Base-by-base conservation (phyloP, 1,284 basidiomycete genomes). In the Ganoderma sinense region DNA sequence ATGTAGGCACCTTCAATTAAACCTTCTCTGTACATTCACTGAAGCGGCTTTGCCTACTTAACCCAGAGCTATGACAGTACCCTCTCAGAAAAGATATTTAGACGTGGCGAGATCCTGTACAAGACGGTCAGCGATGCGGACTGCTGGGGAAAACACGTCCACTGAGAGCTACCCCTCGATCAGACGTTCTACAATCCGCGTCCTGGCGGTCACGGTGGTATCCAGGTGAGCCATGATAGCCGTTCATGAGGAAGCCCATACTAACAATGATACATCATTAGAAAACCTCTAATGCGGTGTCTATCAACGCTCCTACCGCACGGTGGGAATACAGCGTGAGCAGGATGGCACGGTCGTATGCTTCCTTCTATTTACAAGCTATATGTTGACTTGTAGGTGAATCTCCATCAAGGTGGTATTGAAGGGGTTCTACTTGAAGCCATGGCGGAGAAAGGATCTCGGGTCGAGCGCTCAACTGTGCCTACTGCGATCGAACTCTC, bases 131-230 rank as follows among this genome's bases (percentile, higher is more conserved):
- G 87, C 82, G n/a, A 51, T 45, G n/a, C 16, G 20, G 41, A 14
- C 0, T 14, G 6, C 7, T 16, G 8, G 20, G 18, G 23, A 11
- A 1, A 13, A 31, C 59, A n/a, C 16, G 2, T 33, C 36, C 16
- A 16, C 29, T 43, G 26, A 10, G n/a, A 16, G 13, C 33, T 1
- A n/a, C 16, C 23, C 13, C 10, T 18, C 23, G 18, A 23, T 13
- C 33, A 94, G 90, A 88, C 91, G 6, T 93, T 93, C 77, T 94
- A 93, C 76, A 90, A 92, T 71, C 91, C 93, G 6, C 81, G 83
- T 33, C 77, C 84, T 10, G 76, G 84, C 43, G 89, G n/a, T n/a
- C n/a, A n/a, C n/a, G n/a, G 91, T n/a, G 89, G 86, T 2, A 92
- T 94, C 48, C 84, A 89, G 82, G 88, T 89, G 69, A 61, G 82